Base-by-base conservation (phyloP, 345 rosid species). In the Citrus trifoliata region DNA sequence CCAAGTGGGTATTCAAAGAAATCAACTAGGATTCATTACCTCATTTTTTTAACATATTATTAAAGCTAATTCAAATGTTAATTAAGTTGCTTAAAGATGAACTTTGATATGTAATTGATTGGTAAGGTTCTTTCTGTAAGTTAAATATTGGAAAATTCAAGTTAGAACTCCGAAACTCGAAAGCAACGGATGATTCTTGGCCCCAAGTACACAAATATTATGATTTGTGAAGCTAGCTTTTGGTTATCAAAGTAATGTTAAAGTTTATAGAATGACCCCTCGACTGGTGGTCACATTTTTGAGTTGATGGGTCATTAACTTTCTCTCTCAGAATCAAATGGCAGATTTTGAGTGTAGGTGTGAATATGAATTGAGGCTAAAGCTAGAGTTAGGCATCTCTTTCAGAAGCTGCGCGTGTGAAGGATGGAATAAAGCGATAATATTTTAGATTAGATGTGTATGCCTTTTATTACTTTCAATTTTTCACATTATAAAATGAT, bases 341-440 rank as follows among this genome's bases (percentile, higher is more conserved):
- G 13, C 7, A 69, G 37, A 69, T 64, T 33, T 58, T n/a, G 16
- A 76, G 42, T 33, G 48, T 14, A 65, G 32, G 8, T 66, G 71
- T 68, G 53, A 38, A 28, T 51, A 24, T 53, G 35, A 58, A 58
- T 22, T 22, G 35, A 63, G 62, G 77, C 55, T 69, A 70, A 75
- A 63, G 80, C 3, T 53, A 65, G 76, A 64, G 73, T 6, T 10
- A 70, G 79, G 72, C 55, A 51, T 53, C 40, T 30, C 74, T 70
- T 51, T 35, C 38, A 30, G 42, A 32, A 75, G 87, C 79, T 84
- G 86, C 84, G 81, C 70, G 80, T 67, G 85, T 74, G 82, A 48
- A 79, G 62, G 81, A 83, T 56, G 82, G 85, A 79, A 83, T 85
- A 79, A 85, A 85, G 85, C 27, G 64, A 56, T 67, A 80, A 56